These are phyloP conservation scores for Circinella minor DNA, from an alignment of 371 early-diverging fungal genomes.

Conservation along the genomic window DNA sequence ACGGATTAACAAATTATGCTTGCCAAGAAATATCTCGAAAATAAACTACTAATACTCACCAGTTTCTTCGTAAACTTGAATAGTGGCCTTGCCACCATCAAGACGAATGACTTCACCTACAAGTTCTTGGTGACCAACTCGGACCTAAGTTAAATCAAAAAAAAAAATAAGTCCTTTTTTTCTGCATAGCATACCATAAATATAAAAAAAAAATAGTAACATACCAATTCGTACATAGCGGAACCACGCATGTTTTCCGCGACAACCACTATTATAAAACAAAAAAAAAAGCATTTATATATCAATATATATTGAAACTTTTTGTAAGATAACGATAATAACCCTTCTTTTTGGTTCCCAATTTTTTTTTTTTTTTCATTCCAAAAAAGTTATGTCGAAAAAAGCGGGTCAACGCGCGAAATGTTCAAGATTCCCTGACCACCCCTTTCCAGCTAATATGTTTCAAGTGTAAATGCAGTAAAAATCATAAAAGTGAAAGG, in stretches of 20 bases:
- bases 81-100: constrained; percentile 98
- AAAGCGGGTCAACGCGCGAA: constrained; percentile 19
- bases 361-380: not conserved
- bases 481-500: not conserved
- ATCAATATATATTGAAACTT: no score
- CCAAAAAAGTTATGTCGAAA: not conserved
- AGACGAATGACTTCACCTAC: constrained; percentile 99
- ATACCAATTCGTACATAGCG: constrained; percentile 99
- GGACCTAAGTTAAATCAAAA: constrained; percentile 65
- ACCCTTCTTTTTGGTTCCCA: not conserved
- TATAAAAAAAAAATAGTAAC: constrained; percentile 18
- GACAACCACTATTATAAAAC: constrained; percentile 92
- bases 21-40: not conserved
- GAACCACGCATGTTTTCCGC: constrained; percentile 99
- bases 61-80: constrained; percentile 99
- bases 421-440: constrained; percentile 31
- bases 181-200: no score
- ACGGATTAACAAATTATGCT: constrained; percentile 4
- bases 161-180: constrained; percentile 69
- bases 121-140: constrained; percentile 98
- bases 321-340: no score
- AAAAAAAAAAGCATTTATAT: not conserved
- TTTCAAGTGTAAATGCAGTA: not conserved
- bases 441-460: not conserved
- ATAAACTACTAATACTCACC: constrained; percentile 50